Base-by-base conservation (phyloP, 495 filamentous ascomycete species). In the Penicillium angulare region DNA sequence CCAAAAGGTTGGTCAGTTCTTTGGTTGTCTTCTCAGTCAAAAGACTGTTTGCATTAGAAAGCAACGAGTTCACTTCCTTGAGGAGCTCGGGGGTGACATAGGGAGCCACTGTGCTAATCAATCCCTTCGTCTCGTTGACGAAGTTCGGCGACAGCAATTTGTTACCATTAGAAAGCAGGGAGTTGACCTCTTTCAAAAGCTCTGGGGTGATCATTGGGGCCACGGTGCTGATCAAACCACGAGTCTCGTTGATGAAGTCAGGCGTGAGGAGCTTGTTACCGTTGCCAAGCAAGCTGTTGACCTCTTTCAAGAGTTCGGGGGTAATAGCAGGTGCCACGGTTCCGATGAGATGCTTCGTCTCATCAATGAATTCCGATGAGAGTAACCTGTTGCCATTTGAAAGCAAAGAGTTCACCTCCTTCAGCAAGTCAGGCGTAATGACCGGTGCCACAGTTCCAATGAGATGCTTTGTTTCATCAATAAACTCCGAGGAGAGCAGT, bases 91-190 rank as follows among this genome's bases (percentile, higher is more conserved):
- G 31, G 7, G 39, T 50, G 6, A 50, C 20, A 7, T 41, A 38
- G 21, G 48, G 48, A 2, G 40, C 48, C 20, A 50, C 39, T 6
- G 48, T 50, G 10, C 32, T 20, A 56, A 80, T 75, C 43, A 73
- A 52, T 12, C 63, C 59, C 26, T 72, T 64, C 7, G 76, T 76
- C 57, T 78, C 69, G 44, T 76, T 71, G 42, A 78, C 62, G 20
- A 76, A 76, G 33, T 63, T 67, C 1, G 59, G 32, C 54, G 72
- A 72, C 15, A 79, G 54, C 5, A 79, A 65, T 9, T 65, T 55
- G 26, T 65, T 55, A 17, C 71, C 65, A 36, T 75, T 72, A 13
- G 45, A 50, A 4, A 79, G 58, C 20, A 78, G 64, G 9, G 54
- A 53, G 5, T 61, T 59, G 15, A 79, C 55, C 39, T 66, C 45